Base-by-base conservation (phyloP, 495 filamentous ascomycete genomes). In the Xeromyces bisporus region DNA sequence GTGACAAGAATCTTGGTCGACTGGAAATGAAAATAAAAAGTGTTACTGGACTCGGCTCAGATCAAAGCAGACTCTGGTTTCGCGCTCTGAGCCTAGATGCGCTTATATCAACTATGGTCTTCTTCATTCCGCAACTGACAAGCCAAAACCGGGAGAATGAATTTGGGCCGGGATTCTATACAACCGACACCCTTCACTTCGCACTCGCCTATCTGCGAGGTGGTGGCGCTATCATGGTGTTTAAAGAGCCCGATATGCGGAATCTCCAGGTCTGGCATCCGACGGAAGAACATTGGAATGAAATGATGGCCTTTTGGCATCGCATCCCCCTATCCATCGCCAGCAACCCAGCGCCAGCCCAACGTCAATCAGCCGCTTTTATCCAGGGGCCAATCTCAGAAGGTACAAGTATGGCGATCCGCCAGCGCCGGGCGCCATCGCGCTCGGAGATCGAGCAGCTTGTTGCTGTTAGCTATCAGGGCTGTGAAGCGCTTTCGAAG, bases 151-250 rank as follows among this genome's bases (percentile, higher is more conserved):
- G n/a, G n/a, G 31, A 34, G 7, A 28, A 38, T 33, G 37, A 39
- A 14, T 35, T 39, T 20, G 37, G 37, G 9, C 37, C 37, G 13
- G 37, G 31, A 1, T 16, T 39, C 10, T 39, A 39, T 15, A 17
- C 28, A 6, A 35, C 31, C 2, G 16, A 30, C 31, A 17, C 34
- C 15, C 15, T 39, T 11, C 15, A 18, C 7, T 18, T 6, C 6
- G 32, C 37, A 5, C 3, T 15, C 6, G 15, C 4, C 1, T 39
- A 31, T 21, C 16, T 18, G 15, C 11, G 14, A 1, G 2, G 3
- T 9, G 26, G 18, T 13, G 37, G 37, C 2, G 37, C 37, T 10
- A 23, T 39, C 8, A 34, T 39, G 37, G 21, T 39, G 6, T 39
- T 39, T 24, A 26, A 29, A 16, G 21, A 31, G n/a, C 32, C 32